A percentile compares a stretch with the other conserved stretches of the same genome.
Evolutionary conservation across 768 basidiomycete genomes (phyloP).

Genomic region (Asterophora parasitica): DNA sequence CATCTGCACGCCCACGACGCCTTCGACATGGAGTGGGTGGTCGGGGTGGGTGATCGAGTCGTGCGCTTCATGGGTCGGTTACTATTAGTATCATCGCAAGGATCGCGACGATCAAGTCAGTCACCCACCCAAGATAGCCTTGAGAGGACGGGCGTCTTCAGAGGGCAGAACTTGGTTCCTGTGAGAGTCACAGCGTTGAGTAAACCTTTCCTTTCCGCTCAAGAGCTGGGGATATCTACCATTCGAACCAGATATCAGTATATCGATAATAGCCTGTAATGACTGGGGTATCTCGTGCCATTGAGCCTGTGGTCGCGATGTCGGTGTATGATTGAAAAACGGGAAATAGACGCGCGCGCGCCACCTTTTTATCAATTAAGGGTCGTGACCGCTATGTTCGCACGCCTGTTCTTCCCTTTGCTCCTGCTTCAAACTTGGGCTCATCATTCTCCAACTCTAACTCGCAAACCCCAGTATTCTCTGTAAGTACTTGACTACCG

Average conservation of each 20-base stretch:
- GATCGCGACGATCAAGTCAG: not conserved
- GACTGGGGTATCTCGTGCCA: constrained; percentile 33
- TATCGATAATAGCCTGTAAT: constrained; percentile 77
- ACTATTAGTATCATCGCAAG: not conserved
- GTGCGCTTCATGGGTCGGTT: constrained; percentile 37
- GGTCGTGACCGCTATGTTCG: constrained; percentile 13
- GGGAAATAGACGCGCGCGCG: constrained; percentile 3
- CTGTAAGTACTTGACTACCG: too few species aligned
- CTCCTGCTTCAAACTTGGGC: too few species aligned
- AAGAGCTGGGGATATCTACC: constrained; percentile 33
- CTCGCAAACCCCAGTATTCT: too few species aligned
- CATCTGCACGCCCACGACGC: constrained; percentile 63
- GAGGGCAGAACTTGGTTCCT: constrained; percentile 59
- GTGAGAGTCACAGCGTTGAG: constrained; percentile 4
- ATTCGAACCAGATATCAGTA: constrained; percentile 82
- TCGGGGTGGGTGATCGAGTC: constrained; percentile 65
- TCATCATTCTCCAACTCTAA: too few species aligned
- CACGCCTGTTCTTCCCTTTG: too few species aligned
- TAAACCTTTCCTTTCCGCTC: not conserved
- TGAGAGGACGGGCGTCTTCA: constrained; percentile 57
- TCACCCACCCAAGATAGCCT: constrained; percentile 54
- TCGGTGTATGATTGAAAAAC: constrained; percentile 2
- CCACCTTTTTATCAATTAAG: constrained; percentile 1
- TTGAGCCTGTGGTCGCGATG: constrained; percentile 11
- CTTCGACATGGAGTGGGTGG: constrained; percentile 65